phyloP scores from a whole-genome alignment of 2,329 filamentous ascomycete genomes.

The Colletotrichum salicis region DNA sequence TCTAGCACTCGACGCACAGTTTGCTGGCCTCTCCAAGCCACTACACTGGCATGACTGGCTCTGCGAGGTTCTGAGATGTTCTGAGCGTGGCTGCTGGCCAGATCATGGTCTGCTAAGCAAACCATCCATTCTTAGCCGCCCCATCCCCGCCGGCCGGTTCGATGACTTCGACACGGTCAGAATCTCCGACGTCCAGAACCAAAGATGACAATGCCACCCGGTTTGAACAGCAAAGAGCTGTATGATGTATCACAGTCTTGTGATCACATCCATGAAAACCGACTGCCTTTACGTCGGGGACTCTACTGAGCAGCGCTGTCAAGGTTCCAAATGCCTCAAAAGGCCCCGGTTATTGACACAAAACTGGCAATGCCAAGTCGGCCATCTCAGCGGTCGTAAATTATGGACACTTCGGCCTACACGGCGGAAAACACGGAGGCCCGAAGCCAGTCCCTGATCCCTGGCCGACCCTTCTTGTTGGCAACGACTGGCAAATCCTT shows the following conservation, averaged over 20 bases:
- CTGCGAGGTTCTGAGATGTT: neutral
- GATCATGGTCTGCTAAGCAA: slow-evolving; percentile 16
- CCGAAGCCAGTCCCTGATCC: slow-evolving; percentile 23
- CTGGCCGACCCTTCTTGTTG: slow-evolving; percentile 17
- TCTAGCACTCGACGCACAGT: neutral
- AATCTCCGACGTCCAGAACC: neutral
- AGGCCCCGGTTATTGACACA: neutral
- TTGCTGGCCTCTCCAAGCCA: neutral
- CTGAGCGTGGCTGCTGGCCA: neutral
- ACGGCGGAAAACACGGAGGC: slow-evolving; percentile 24
- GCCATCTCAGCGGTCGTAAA: slow-evolving; percentile 7
- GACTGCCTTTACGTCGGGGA: neutral
- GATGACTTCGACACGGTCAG: slow-evolving; percentile 7
- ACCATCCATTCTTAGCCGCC: slow-evolving; percentile 3
- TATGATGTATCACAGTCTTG: neutral
- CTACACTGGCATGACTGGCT: neutral
- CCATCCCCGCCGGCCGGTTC: slow-evolving; percentile 6
- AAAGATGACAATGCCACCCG: neutral
- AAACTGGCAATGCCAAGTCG: slow-evolving; percentile 1
- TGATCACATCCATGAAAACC: neutral
- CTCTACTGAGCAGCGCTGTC: neutral
- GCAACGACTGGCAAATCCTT: neutral
- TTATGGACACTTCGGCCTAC: slow-evolving; percentile 18
- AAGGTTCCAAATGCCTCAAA: neutral
- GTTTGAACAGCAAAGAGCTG: neutral